Evolutionary conservation across 1,284 basidiomycete species (phyloP), one percentile per base, ranked within the genome.

Genomic region (Cronartium quercuum): DNA sequence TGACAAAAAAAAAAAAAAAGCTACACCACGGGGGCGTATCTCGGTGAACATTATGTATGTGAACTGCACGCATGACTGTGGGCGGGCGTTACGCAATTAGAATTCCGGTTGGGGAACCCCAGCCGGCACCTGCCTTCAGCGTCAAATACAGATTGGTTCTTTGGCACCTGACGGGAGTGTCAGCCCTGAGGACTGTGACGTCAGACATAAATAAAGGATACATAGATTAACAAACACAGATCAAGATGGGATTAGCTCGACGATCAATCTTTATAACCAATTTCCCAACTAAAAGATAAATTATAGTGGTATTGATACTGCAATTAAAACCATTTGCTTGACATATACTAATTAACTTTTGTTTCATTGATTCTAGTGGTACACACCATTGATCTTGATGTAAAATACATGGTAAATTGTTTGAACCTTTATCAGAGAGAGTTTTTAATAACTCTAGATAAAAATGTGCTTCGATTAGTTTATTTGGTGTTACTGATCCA

Each of bases 281-380:
- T 29, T 74, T 74, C 0, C 70, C 70, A n/a, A 74, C 63, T 64
- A 74, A 65, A n/a, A 74, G 66, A 61, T 74, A 74, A 44, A 74
- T 41, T 34, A 66, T 64, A 3, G 70, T 74, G 21, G 62, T 41
- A 66, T 66, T 66, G 13, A 66, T 29, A 40, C 70, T 66, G 15
- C 4, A 24, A 47, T 66, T 64, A 1, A 74, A 38, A 0, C 1
- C 47, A 47, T 66, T 35, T 42, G 21, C 41, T 57, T 66, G 29
- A 24, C 70, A 74, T 7, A 64, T 55, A 34, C 61, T 41, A 0
- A 74, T 42, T 34, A 74, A 44, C 13, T 42, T 34, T 6, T 37
- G 21, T 42, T 74, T 74, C 9, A 74, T 64, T 2, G 21, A 21
- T 47, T 74, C 70, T 6, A 74, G 37, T 34, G 70, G 40, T 15